A percentile compares a stretch with the other conserved stretches of the same genome.
These are phyloP conservation scores for Auricularia sp. DNA, from an alignment of 768 basidiomycete genomes.

Conservation along the genomic window DNA sequence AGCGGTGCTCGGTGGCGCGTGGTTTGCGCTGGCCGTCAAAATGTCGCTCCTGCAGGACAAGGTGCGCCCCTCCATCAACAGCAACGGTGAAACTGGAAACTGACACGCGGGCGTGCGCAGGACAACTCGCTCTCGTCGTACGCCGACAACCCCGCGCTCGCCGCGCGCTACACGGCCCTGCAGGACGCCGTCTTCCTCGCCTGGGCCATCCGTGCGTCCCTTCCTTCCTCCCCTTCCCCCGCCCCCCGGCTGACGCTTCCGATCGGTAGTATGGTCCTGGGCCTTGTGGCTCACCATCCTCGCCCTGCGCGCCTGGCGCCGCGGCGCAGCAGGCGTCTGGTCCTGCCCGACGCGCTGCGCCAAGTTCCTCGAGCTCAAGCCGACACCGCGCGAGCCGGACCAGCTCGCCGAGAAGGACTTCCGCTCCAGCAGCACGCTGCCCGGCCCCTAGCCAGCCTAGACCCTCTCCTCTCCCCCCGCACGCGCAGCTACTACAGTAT, in stretches of 20 bases:
- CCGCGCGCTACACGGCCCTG: constrained; percentile 1
- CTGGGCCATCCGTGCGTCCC: not conserved
- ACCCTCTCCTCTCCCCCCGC: no score
- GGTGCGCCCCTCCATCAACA: not conserved
- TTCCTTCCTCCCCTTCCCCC: not conserved
- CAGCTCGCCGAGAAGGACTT: not conserved
- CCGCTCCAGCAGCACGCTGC: not conserved
- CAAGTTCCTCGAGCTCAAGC: constrained; percentile 3
- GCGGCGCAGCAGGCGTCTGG: not conserved
- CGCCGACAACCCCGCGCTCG: not conserved
- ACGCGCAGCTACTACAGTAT: no score
- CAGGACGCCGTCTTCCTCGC: not conserved
- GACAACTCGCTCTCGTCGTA: not conserved
- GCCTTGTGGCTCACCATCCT: not conserved
- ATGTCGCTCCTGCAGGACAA: not conserved
- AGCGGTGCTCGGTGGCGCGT: not conserved
- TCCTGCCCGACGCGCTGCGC: not conserved
- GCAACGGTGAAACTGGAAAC: not conserved
- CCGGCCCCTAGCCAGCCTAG: not conserved
- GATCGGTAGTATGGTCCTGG: not conserved
- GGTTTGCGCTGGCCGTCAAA: not conserved
- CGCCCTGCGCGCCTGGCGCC: not conserved
- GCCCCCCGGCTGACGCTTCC: not conserved
- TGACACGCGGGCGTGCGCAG: not conserved
- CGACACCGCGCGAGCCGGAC: not conserved